Conservation (phyloP, 345 rosid genomes). For the Eucalyptus leucophloia region DNA sequence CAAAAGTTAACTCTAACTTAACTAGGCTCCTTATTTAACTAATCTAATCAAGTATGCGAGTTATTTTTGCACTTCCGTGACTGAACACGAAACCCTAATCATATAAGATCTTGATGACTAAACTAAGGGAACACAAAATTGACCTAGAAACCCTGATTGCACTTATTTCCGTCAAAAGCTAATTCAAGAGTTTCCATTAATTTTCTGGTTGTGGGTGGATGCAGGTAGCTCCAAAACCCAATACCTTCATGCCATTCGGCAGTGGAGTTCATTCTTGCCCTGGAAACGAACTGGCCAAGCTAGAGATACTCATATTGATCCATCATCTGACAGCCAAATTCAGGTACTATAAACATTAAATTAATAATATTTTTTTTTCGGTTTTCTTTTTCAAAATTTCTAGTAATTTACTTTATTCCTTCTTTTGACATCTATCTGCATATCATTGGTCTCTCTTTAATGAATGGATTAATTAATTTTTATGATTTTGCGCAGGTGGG, state of each 20-base stretch:
- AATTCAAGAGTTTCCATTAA: not conserved
- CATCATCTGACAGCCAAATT: conserved; percentile 65
- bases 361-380: not conserved
- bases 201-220: not conserved
- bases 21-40: not conserved
- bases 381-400: not conserved
- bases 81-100: not conserved
- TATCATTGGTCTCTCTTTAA: not conserved
- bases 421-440: not conserved
- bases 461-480: not conserved
- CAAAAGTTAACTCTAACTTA: not conserved
- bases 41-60: not conserved
- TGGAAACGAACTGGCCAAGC: conserved; percentile 88
- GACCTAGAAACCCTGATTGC: not conserved
- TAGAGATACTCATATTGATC: conserved; percentile 64
- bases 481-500: conserved; percentile 43
- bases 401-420: not conserved
- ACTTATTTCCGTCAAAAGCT: not conserved
- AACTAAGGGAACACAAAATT: not conserved
- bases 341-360: conserved; percentile 22
- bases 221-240: conserved; percentile 63
- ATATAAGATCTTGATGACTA: not conserved
- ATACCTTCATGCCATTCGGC: conserved; percentile 92
- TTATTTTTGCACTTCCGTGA: not conserved
- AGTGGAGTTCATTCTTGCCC: conserved; percentile 92